A percentile compares a stretch with the other conserved stretches of the same genome.
Evolutionary conservation across 257 asterid species (phyloP).

Genomic region (Oldenlandia corymbosa): DNA sequence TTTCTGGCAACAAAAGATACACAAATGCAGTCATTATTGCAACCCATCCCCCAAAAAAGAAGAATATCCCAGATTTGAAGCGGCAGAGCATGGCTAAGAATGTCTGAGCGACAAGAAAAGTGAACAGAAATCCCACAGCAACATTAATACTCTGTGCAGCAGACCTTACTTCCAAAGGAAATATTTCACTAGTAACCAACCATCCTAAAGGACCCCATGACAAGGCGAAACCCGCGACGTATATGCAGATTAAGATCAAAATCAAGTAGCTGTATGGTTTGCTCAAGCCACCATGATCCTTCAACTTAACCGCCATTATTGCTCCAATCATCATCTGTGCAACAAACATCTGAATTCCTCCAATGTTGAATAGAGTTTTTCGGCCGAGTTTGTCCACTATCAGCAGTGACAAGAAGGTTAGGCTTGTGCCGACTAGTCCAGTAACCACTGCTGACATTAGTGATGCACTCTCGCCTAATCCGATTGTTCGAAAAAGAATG

Average conservation of each 20-base stretch:
- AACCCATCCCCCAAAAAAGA: slow-evolving; percentile 81
- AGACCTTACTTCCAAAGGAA: slow-evolving; percentile 63
- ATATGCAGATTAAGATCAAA: slow-evolving; percentile 44
- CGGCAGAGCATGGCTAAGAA: slow-evolving; percentile 65
- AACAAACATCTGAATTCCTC: slow-evolving; percentile 51
- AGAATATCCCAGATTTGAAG: slow-evolving; percentile 53
- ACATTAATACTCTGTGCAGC: slow-evolving; percentile 69
- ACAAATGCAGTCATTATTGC: slow-evolving; percentile 61
- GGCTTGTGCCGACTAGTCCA: slow-evolving; percentile 48
- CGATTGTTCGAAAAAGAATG: slow-evolving; percentile 44
- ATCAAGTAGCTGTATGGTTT: slow-evolving; percentile 41
- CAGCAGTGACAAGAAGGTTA: slow-evolving; percentile 42
- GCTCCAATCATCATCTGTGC: slow-evolving; percentile 51
- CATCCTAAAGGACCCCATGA: slow-evolving; percentile 92
- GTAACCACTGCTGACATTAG: slow-evolving; percentile 56
- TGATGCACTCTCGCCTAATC: slow-evolving; percentile 46
- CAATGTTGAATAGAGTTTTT: slow-evolving; percentile 36
- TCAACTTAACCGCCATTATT: slow-evolving; percentile 50
- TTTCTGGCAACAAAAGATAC: slow-evolving; percentile 65
- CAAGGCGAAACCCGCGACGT: slow-evolving; percentile 62
- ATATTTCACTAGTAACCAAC: slow-evolving; percentile 73
- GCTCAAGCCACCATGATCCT: slow-evolving; percentile 50
- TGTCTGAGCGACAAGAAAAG: slow-evolving; percentile 60
- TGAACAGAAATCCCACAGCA: slow-evolving; percentile 50
- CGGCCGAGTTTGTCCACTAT: slow-evolving; percentile 62